phyloP scores from a whole-genome alignment of 192 early-diverging fungal genomes.

The Coemansia sp. region DNA sequence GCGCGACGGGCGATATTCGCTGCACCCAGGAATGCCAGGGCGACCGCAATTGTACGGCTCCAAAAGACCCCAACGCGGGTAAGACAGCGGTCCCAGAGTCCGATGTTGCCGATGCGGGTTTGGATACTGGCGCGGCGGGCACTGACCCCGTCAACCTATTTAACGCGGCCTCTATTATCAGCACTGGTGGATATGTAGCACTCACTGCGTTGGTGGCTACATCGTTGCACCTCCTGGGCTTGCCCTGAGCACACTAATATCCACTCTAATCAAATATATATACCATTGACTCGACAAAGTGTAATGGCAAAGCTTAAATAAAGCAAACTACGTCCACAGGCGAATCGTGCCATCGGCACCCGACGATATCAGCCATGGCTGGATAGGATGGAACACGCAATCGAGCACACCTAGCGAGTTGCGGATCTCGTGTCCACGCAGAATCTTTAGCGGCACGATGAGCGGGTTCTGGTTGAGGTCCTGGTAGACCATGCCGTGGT shows the following conservation, averaged over 20 bases:
- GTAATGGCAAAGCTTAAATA: not conserved
- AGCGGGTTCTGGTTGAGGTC: conserved; percentile 96
- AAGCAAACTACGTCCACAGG: conserved; percentile 69
- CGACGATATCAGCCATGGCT: conserved; percentile 94
- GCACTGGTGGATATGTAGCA: conserved; percentile 35
- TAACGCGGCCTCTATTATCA: conserved; percentile 37
- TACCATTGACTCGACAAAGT: not conserved
- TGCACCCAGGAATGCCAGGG: conserved; percentile 56
- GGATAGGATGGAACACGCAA: conserved; percentile 90
- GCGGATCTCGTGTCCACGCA: conserved; percentile 74
- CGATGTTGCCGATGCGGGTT: conserved; percentile 31
- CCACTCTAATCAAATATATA: not conserved
- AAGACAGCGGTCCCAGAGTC: conserved; percentile 37
- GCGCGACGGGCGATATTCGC: conserved; percentile 51
- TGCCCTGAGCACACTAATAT: conserved; percentile 10
- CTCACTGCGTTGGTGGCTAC: conserved; percentile 37
- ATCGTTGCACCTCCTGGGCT: conserved; percentile 37
- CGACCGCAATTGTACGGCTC: conserved; percentile 52
- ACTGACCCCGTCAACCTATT: conserved; percentile 47
- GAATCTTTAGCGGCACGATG: conserved; percentile 96
- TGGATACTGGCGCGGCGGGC: conserved; percentile 24
- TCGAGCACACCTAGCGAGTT: conserved; percentile 77
- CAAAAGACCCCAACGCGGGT: conserved; percentile 51
- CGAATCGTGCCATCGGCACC: conserved; percentile 89
- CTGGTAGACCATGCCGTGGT: conserved; percentile 98